A percentile compares a stretch with the other conserved stretches of the same genome.
These are phyloP conservation scores for Kodamaea neixiangensis DNA, from an alignment of 805 yeast genomes.

Conservation along the genomic window DNA sequence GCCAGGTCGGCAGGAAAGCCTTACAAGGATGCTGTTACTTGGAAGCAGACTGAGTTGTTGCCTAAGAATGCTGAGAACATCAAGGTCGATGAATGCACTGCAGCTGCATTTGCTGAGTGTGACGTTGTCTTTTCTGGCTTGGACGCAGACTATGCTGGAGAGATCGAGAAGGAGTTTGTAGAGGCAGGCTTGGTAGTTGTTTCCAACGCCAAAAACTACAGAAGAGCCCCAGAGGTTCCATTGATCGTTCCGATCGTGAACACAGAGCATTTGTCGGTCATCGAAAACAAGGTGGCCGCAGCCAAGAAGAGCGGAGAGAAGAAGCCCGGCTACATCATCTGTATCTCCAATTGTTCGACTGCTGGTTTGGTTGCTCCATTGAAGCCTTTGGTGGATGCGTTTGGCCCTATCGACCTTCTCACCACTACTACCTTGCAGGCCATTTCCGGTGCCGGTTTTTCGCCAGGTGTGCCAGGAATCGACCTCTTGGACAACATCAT, in stretches of 20 bases:
- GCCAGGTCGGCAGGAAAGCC: slow-evolving; percentile 89
- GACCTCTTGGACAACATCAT: slow-evolving; percentile 93
- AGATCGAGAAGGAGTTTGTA: slow-evolving; percentile 81
- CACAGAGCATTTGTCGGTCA: slow-evolving; percentile 81
- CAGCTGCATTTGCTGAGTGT: slow-evolving; percentile 78
- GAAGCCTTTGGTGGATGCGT: slow-evolving; percentile 85
- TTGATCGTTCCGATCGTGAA: slow-evolving; percentile 94
- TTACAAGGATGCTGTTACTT: slow-evolving; percentile 81
- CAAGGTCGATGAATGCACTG: slow-evolving; percentile 74
- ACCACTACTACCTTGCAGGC: slow-evolving; percentile 95
- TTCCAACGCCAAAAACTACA: slow-evolving; percentile 95
- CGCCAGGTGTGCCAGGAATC: slow-evolving; percentile 96
- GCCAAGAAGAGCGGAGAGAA: slow-evolving; percentile 57
- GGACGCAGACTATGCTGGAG: slow-evolving; percentile 92
- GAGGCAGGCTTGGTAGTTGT: slow-evolving; percentile 81
- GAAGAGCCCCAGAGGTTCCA: slow-evolving; percentile 86
- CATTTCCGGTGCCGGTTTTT: slow-evolving; percentile 96
- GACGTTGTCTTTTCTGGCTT: slow-evolving; percentile 94
- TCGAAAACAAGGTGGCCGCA: slow-evolving; percentile 56
- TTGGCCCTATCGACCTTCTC: slow-evolving; percentile 86
- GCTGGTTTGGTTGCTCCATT: slow-evolving; percentile 97
- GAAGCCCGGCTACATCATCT: slow-evolving; percentile 81
- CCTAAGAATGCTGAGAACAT: slow-evolving; percentile 68
- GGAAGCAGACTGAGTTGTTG: slow-evolving; percentile 89
- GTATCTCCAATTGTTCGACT: slow-evolving; percentile 97